Conservation (phyloP, 495 filamentous ascomycete genomes). For the Wilcoxina mikolae region DNA sequence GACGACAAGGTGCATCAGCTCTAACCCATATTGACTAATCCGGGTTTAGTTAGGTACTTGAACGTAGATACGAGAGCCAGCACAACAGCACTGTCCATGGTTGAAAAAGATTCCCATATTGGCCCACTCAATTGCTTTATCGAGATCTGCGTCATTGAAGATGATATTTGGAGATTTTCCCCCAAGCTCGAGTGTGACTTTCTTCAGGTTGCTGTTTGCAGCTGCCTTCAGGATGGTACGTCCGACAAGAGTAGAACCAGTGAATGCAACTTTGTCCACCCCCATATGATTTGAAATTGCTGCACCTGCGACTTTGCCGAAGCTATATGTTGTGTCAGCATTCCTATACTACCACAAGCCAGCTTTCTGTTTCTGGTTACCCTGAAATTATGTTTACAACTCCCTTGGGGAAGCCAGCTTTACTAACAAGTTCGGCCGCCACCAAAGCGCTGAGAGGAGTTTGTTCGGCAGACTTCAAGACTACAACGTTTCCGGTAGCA, state of each 20-base stretch:
- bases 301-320: slow-evolving; percentile 79
- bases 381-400: slow-evolving; percentile 94
- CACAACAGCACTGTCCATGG: slow-evolving; percentile 97
- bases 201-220: slow-evolving; percentile 90
- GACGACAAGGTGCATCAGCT: too few relatives aligned
- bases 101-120: slow-evolving; percentile 99
- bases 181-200: slow-evolving; percentile 96
- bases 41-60: too few relatives aligned
- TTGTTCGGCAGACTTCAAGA: slow-evolving; percentile 94
- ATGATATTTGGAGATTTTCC: slow-evolving; percentile 98
- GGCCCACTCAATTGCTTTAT: slow-evolving; percentile 87
- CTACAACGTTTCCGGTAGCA: slow-evolving; percentile 73
- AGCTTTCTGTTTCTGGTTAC: too few relatives aligned
- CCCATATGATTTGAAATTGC: slow-evolving; percentile 92
- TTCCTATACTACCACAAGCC: too few relatives aligned
- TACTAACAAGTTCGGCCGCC: slow-evolving; percentile 63
- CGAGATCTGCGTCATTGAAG: slow-evolving; percentile 89
- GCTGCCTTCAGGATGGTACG: slow-evolving; percentile 93
- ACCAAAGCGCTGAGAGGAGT: slow-evolving; percentile 82
- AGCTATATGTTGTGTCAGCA: slow-evolving; percentile 17
- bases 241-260: slow-evolving; percentile 81
- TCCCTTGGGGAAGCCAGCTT: slow-evolving; percentile 93
- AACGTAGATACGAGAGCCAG: slow-evolving; percentile 88
- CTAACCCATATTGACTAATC: too few relatives aligned
- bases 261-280: slow-evolving; percentile 97